phyloP scores from a whole-genome alignment of 345 rosid genomes.

The Sonneratia caseolaris region DNA sequence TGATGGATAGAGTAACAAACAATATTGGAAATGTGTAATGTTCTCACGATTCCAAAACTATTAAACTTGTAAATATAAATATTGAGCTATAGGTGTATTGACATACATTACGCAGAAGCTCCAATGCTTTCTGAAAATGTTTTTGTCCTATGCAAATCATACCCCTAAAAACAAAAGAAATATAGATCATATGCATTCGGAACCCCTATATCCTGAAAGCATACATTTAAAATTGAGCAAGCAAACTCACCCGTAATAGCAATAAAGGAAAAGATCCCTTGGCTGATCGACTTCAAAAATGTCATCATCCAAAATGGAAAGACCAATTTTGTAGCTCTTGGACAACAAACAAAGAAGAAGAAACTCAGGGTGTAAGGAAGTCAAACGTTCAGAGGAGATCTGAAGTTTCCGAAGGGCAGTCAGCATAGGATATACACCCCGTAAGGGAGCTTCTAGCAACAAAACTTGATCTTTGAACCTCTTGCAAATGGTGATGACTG shows the following conservation, averaged over 20 bases:
- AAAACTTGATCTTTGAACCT: conserved; percentile 70
- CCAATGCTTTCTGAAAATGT: conserved; percentile 69
- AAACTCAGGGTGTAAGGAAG: conserved; percentile 77
- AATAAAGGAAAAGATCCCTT: conserved; percentile 76
- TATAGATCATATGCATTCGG: conserved; percentile 2
- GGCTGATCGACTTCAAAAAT: conserved; percentile 85
- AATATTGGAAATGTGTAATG: conserved; percentile 8
- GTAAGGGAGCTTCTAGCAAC: conserved; percentile 50
- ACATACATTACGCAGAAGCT: conserved; percentile 78
- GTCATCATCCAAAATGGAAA: conserved; percentile 73
- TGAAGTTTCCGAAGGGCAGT: conserved; percentile 66
- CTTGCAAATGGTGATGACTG: conserved; percentile 70
- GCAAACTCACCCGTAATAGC: conserved; percentile 74
- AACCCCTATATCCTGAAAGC: not conserved
- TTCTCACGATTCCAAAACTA: not conserved
- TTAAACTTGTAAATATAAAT: not conserved
- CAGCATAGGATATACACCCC: conserved; percentile 68
- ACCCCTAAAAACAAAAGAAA: conserved; percentile 49
- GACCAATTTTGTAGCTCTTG: conserved; percentile 66
- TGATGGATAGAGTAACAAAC: conserved; percentile 16
- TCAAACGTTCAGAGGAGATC: conserved; percentile 64
- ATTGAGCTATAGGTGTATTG: not conserved
- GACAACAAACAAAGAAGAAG: conserved; percentile 78
- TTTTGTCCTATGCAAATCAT: conserved; percentile 91
- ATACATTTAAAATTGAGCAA: not conserved